phyloP scores from a whole-genome alignment of 2,329 filamentous ascomycete genomes.

The Neopestalotiopsis sp. region DNA sequence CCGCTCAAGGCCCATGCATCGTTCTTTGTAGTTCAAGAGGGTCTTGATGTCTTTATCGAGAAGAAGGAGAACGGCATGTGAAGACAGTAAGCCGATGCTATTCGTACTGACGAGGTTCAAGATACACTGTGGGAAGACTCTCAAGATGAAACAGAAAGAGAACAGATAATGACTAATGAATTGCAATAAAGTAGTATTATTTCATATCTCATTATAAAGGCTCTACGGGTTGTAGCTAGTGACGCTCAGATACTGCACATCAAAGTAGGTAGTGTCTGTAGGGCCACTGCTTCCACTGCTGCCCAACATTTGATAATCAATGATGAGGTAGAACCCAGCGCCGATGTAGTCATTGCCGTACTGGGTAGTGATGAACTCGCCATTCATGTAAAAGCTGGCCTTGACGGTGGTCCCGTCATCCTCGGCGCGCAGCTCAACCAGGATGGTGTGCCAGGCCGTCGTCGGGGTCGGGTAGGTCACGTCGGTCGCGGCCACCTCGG shows the following conservation, averaged over 20 bases:
- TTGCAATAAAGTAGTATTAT: neutral
- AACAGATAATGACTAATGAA: no score
- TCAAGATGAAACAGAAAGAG: no score
- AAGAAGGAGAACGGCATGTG: slow-evolving; percentile 27
- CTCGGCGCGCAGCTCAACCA: slow-evolving; percentile 12
- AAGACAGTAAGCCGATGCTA: neutral
- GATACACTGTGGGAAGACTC: no score
- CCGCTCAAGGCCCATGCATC: slow-evolving; percentile 58
- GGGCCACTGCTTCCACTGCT: slow-evolving; percentile 24
- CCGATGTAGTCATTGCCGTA: slow-evolving; percentile 10
- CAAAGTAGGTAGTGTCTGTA: slow-evolving; percentile 23
- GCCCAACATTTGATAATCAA: slow-evolving; percentile 27
- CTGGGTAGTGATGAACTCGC: slow-evolving; percentile 14
- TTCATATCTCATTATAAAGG: neutral
- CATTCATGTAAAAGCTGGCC: slow-evolving; percentile 18
- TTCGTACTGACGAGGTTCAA: no score
- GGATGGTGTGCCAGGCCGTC: slow-evolving; percentile 17
- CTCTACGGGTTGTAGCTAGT: slow-evolving; percentile 25
- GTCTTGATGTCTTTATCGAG: slow-evolving; percentile 56
- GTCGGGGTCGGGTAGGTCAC: slow-evolving; percentile 48
- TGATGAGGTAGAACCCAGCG: slow-evolving; percentile 14
- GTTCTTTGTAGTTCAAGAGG: slow-evolving; percentile 65
- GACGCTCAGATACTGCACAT: slow-evolving; percentile 25
- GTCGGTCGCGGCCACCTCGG: slow-evolving; percentile 49
- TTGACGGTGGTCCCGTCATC: slow-evolving; percentile 10